Evolutionary conservation across 177 flowering plant genomes (phyloP), one percentile per base, ranked within the genome.

Genomic region (Telopea speciosissima): DNA sequence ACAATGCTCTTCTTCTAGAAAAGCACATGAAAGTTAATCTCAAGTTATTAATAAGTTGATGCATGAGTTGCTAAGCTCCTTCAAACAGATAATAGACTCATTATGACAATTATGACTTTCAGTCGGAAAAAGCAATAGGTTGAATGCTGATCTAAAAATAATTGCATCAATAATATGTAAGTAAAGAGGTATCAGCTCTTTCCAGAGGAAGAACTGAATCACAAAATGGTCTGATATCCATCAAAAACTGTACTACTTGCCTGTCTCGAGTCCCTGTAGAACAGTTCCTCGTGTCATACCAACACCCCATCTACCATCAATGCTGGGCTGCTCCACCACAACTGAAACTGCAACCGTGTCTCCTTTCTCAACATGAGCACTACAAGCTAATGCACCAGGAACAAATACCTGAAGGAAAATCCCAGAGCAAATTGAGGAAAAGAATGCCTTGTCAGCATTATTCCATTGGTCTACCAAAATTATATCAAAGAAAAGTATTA

Each of bases 321-420:
- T 28, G 63, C 74, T 62, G 49, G 84, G 91, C 78, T 93, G 96
- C 82, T 96, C 98, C 36, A 93, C 77, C 42, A 95, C 97, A 81
- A 88, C 98, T 74, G 98, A 91, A 83, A 96, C 96, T 40, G 98
- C 92, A 76, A 96, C 95, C 31, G 8, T 28, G 72, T 95, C 98
- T 45, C 96, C 99, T 80, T 86, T 83, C 81, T 96, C 98, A 78
- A 95, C 97, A 81, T 93, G 97, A 71, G 91, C 83, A 83, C 96
- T 93, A 79, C 98, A 96, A 72, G 98, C 99, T 86, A 96, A 72
- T 60, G 89, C 93, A 80, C 99, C 99, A 74, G 99, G 99, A 70
- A 93, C 97, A 85, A 79, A 96, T 54, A 95, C 86, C 98, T 93
- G 78, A 54, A 81, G 25, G 66, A 7, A 64, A 28, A 69, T 33